Percentiles rank a stretch among this genome's conserved stretches.
Evolutionary conservation across 345 rosid genomes (phyloP).

Genomic region (Eucalyptus pumila): DNA sequence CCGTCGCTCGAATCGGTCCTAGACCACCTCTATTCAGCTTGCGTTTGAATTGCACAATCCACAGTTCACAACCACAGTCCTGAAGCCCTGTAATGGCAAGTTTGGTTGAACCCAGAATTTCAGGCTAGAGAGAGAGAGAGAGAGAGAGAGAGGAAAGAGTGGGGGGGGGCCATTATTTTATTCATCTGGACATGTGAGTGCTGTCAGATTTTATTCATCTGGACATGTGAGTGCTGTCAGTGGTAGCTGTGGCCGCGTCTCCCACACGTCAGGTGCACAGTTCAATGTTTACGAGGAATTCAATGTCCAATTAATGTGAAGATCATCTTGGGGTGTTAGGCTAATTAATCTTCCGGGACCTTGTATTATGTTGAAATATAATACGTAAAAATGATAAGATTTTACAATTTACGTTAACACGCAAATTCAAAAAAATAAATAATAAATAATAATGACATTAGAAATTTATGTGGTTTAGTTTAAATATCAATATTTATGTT

Average conservation of each 20-base stretch:
- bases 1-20: background rate
- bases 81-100: background rate
- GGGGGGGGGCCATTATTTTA: background rate
- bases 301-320: background rate
- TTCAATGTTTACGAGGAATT: background rate
- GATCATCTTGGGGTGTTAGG: background rate
- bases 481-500: accelerated
- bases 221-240: background rate
- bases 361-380: background rate
- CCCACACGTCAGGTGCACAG: background rate
- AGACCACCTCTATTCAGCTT: background rate
- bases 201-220: background rate
- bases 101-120: background rate
- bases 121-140: background rate
- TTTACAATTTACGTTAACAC: accelerated
- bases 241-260: background rate
- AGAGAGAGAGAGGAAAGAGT: background rate
- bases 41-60: background rate
- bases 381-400: accelerated
- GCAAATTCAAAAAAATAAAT: too few species aligned
- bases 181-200: background rate
- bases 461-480: too few species aligned
- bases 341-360: background rate
- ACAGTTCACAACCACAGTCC: background rate
- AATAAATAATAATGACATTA: too few species aligned